Conservation (phyloP, 2,329 filamentous ascomycete genomes). For the Aspergillus texensis region DNA sequence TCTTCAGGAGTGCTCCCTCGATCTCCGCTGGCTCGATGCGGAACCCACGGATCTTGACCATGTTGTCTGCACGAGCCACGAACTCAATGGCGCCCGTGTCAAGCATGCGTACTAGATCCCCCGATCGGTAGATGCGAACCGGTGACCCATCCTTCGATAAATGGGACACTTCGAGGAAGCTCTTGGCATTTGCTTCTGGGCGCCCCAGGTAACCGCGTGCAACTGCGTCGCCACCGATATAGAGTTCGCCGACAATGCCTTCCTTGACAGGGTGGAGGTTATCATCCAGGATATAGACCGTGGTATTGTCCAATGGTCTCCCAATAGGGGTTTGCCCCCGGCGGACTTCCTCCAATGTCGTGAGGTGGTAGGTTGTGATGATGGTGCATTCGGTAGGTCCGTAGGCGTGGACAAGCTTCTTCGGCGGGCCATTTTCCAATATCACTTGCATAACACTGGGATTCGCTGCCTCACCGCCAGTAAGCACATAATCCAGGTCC, state of each 20-base stretch:
- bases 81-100: background rate
- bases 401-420: constrained; percentile 1
- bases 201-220: constrained; percentile 1
- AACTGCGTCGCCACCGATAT: background rate
- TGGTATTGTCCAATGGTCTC: background rate
- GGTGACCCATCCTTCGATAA: background rate
- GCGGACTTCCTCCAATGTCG: background rate
- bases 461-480: background rate
- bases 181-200: background rate
- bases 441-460: background rate
- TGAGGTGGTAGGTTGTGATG: no score
- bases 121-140: background rate
- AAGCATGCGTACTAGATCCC: background rate
- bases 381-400: background rate
- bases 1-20: constrained; percentile 63
- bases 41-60: constrained; percentile 5
- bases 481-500: background rate
- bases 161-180: background rate
- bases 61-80: background rate
- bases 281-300: background rate
- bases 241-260: background rate
- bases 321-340: background rate
- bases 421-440: background rate
- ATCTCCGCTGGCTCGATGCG: constrained; percentile 2
- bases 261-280: background rate